Evolutionary conservation across 352 stramenopile species (phyloP), one percentile per base, ranked within the genome.

Genomic region (Globisporangium apiculatum): DNA sequence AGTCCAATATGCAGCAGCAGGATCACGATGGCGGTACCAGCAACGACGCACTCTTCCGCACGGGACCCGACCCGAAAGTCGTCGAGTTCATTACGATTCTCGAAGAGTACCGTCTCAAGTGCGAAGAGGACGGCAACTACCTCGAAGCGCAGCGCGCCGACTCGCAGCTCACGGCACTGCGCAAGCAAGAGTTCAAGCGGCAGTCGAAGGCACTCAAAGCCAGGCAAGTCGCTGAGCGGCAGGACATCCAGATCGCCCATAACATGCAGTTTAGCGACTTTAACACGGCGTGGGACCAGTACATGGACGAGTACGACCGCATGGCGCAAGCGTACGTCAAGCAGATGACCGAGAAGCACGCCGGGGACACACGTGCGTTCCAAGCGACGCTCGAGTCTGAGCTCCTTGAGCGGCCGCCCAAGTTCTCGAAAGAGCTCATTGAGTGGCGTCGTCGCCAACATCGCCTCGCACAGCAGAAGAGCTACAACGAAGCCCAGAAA

Each of bases 261-360:
- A 97, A 97, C 66, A 97, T 98, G 86, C 93, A 98, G 72, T 97
- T 96, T 61, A 80, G 86, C 48, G 90, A 98, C 60, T 98, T 98
- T 66, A 98, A 97, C 58, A 67, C 73, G 17, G 85, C 86, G 11
- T 98, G 94, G 95, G 94, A 98, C 66, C 83, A 96, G 67, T 98
- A 98, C 69, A 84, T 98, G 68, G 79, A 97, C 56, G 92, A 97
- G 55, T 98, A 97, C 65, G 92, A 98, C 73, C 75, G 79, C 53
- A 98, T 98, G 88, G 90, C 92, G 11, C 77, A 96, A 56, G 79
- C 92, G 52, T 98, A 97, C 68, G 94, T 98, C 18, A 83, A 96
- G 68, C 89, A 98, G 66, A 97, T 98, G 87, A 95, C 83, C 1
- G 85, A 97, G 58, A 96, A 96, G 40, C 95, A 98, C 68, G 69